These are phyloP conservation scores for Corymbia maculata DNA, from an alignment of 345 rosid species.

Conservation along the genomic window DNA sequence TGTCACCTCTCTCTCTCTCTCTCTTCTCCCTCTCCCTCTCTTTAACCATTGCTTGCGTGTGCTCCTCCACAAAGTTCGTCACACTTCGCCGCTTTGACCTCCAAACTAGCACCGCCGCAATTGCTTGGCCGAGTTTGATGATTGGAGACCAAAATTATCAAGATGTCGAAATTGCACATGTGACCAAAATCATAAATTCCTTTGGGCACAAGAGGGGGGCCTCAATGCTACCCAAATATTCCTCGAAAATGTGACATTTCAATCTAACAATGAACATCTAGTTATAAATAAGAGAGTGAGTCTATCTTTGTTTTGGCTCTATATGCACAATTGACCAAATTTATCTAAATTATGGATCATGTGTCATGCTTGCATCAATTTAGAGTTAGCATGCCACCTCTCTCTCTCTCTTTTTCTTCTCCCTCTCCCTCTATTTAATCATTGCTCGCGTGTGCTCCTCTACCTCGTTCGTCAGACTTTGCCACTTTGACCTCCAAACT, in stretches of 20 bases:
- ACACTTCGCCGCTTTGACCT: not conserved
- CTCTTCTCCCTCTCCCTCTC: not conserved
- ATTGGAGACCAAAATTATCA: not conserved
- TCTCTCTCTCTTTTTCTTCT: no score
- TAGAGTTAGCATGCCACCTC: not conserved
- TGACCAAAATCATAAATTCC: not conserved
- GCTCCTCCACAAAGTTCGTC: not conserved
- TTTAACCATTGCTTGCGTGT: not conserved
- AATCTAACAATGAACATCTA: not conserved
- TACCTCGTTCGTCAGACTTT: not conserved
- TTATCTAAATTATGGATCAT: not conserved
- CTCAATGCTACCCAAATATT: not conserved
- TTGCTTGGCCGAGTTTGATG: not conserved
- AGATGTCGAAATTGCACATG: not conserved
- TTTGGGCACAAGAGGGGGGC: not conserved
- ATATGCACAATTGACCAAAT: not conserved
- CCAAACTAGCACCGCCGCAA: not conserved
- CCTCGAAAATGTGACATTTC: not conserved
- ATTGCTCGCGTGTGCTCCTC: not conserved
- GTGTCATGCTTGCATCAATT: not conserved
- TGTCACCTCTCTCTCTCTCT: not conserved
- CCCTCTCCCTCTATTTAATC: not conserved
- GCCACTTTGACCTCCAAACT: not conserved
- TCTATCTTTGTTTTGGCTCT: not conserved
- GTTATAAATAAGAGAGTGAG: not conserved